Conservation (phyloP, 345 rosid genomes). For the Schrenkiella parvula region DNA sequence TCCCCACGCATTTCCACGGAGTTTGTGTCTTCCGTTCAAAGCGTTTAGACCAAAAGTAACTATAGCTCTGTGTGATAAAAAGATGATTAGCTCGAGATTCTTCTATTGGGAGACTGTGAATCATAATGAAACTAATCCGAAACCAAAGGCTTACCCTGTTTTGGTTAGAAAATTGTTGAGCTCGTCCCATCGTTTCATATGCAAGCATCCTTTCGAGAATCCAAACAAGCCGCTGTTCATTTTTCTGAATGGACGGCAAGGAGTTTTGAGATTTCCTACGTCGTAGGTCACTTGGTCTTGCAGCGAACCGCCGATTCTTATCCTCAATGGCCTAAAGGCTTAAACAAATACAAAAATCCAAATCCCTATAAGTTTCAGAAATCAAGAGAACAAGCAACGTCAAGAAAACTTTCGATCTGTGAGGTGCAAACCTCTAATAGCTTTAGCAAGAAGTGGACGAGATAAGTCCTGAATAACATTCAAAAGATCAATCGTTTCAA, state of each 20-base stretch:
- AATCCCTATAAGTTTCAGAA: background rate
- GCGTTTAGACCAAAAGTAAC: slow-evolving; percentile 91
- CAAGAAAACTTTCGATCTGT: background rate
- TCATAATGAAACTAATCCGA: background rate
- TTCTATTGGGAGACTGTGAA: background rate
- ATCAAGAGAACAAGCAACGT: background rate
- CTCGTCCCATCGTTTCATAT: slow-evolving; percentile 89
- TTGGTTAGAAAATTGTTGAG: slow-evolving; percentile 53
- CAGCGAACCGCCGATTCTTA: slow-evolving; percentile 93
- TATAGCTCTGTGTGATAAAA: slow-evolving; percentile 48
- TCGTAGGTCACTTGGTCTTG: slow-evolving; percentile 89
- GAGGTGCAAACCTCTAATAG: slow-evolving; percentile 58
- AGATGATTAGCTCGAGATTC: slow-evolving; percentile 5
- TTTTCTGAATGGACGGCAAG: slow-evolving; percentile 69
- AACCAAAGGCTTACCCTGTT: slow-evolving; percentile 52
- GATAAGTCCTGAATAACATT: slow-evolving; percentile 65
- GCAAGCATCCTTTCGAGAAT: slow-evolving; percentile 91
- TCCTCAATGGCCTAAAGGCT: slow-evolving; percentile 75
- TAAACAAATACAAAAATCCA: slow-evolving; percentile 21
- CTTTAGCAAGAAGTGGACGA: slow-evolving; percentile 68
- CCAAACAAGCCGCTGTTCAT: slow-evolving; percentile 69
- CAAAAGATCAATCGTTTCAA: background rate
- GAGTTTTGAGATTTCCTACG: slow-evolving; percentile 53
- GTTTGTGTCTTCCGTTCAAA: slow-evolving; percentile 72
- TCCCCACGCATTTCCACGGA: slow-evolving; percentile 54